Evolutionary conservation across 2,329 filamentous ascomycete genomes (phyloP), one percentile per base, ranked within the genome.

Genomic region (Aschersonia sp.): DNA sequence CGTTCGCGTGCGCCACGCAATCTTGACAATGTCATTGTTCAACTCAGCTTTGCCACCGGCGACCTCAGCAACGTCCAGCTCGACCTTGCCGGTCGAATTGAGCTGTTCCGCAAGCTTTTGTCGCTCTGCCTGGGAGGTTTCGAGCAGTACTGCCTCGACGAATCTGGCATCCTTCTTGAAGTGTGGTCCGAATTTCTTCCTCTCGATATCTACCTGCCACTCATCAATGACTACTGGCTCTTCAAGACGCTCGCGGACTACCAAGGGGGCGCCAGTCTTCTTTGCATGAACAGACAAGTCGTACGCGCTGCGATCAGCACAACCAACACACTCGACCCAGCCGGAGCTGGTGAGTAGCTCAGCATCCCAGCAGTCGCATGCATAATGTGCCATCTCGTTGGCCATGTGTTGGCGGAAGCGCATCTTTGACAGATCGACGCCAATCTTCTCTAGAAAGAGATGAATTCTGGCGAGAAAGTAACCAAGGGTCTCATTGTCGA

Each of bases 271-370:
- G 50, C 87, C 88, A 32, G 92, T 97, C 72, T 87, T 89, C 69
- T 95, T 90, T 62, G 84, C 82, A 67, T 97, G 92, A 8, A 95
- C 89, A 37, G 79, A 84, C 63, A 97, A 66, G 66, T 98, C 92
- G 65, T 95, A 98, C 22, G 92, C 92, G 62, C 86, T 94, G 58
- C 92, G 81, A 64, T 95, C 90, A 51, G 92, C 92, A 65, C 92
- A 97, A 52, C 92, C 92, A 59, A 97, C 90, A 64, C 90, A 97
- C 72, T 98, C 92, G 53, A 97, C 86, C 92, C 92, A 98, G 63
- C 92, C 92, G 59, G 89, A 89, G 51, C 84, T 89, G 49, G 87
- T 97, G 52, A 84, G 73, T 48, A 98, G 72, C 66, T 98, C 92
- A 11, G 88, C 90, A 66, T 98, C 92, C 92, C 92, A 97, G 71